A percentile compares a stretch with the other conserved stretches of the same genome.
Evolutionary conservation across 495 filamentous ascomycete species (phyloP).

Genomic region (Daldinia grandis): DNA sequence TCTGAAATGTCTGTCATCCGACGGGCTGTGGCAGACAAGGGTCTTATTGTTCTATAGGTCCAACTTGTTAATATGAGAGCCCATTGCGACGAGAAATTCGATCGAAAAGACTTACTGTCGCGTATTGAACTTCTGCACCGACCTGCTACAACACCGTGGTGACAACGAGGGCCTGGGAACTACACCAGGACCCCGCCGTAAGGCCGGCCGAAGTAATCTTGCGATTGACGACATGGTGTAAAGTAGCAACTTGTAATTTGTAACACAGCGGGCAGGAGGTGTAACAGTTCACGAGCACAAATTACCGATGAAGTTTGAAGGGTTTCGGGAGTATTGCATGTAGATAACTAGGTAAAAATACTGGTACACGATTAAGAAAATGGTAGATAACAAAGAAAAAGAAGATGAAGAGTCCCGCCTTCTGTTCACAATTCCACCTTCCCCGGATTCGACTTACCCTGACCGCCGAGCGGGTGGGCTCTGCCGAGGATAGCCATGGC

Average conservation of each 20-base stretch:
- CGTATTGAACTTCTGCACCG: slow-evolving; percentile 44
- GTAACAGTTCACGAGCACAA: background rate
- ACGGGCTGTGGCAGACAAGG: slow-evolving; percentile 74
- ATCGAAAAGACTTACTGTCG: slow-evolving; percentile 53
- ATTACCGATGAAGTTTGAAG: background rate
- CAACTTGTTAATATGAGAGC: slow-evolving; percentile 19
- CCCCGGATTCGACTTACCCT: slow-evolving; percentile 25
- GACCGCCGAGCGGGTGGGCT: slow-evolving; percentile 34
- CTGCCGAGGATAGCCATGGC: slow-evolving; percentile 52
- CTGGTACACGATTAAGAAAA: background rate
- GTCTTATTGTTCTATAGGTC: slow-evolving; percentile 51
- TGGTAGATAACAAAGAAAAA: background rate
- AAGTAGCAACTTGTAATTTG: slow-evolving; percentile 6
- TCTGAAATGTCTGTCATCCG: slow-evolving; percentile 71
- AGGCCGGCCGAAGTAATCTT: slow-evolving; percentile 72
- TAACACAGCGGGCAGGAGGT: background rate
- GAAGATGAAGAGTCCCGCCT: background rate
- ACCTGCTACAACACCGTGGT: slow-evolving; percentile 52
- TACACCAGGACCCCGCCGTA: slow-evolving; percentile 61
- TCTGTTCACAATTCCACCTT: slow-evolving; percentile 15
- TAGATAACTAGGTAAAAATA: background rate
- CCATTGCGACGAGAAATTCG: slow-evolving; percentile 6
- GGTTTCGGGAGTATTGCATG: background rate
- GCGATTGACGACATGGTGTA: slow-evolving; percentile 73
- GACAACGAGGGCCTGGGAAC: slow-evolving; percentile 56